These are phyloP conservation scores for Lyophyllum semitale DNA, from an alignment of 768 basidiomycete genomes.

Conservation along the genomic window DNA sequence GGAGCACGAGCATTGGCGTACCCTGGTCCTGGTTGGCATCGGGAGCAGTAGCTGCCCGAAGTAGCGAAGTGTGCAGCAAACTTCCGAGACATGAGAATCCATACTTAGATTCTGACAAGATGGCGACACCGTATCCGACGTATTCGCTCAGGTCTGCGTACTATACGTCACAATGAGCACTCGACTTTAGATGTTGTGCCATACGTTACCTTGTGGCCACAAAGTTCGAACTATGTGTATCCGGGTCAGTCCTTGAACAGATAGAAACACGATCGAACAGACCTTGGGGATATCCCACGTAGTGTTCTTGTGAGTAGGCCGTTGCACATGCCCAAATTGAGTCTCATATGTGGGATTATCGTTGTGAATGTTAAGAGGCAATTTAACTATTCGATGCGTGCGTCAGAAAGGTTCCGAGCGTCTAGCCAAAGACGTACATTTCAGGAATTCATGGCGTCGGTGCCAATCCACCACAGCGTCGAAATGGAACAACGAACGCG, in stretches of 20 bases:
- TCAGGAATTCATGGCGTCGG: slow-evolving; percentile 86
- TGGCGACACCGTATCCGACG: slow-evolving; percentile 93
- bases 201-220: slow-evolving; percentile 87
- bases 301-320: slow-evolving; percentile 96
- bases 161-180: slow-evolving; percentile 33
- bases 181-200: background rate
- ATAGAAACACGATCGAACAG: background rate
- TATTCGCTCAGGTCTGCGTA: slow-evolving; percentile 89
- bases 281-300: slow-evolving; percentile 85
- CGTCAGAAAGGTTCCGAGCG: background rate
- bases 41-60: slow-evolving; percentile 90
- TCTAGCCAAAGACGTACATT: slow-evolving; percentile 57
- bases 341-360: slow-evolving; percentile 91
- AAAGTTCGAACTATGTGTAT: slow-evolving; percentile 78
- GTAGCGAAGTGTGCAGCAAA: slow-evolving; percentile 81
- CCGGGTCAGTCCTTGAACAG: background rate
- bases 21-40: slow-evolving; percentile 94
- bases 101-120: slow-evolving; percentile 95
- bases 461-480: slow-evolving; percentile 88
- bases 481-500: slow-evolving; percentile 80
- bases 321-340: slow-evolving; percentile 86
- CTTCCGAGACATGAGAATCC: slow-evolving; percentile 89
- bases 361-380: slow-evolving; percentile 84
- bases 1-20: slow-evolving; percentile 17
- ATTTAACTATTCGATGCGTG: slow-evolving; percentile 59